Conservation (phyloP, 441 rosid species). For the Croton laevigatus region DNA sequence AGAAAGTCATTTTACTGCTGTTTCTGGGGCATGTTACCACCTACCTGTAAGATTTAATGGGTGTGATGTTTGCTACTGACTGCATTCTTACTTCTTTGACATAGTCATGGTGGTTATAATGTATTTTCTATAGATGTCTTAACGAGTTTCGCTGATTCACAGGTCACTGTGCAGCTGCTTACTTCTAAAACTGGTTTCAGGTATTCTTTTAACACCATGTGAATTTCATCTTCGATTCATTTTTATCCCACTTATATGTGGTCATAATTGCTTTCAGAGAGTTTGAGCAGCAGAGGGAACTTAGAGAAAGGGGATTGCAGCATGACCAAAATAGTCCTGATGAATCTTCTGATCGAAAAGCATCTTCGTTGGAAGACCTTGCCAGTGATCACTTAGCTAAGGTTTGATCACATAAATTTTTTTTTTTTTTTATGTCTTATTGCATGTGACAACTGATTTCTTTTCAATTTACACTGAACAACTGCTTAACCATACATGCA, state of each 20-base stretch:
- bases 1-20: conserved; percentile 8
- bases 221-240: conserved; percentile 19
- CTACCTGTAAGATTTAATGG: not conserved
- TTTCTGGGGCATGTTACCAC: conserved; percentile 3
- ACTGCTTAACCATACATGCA: not conserved
- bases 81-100: conserved; percentile 11
- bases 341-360: conserved; percentile 55
- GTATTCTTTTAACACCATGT: conserved; percentile 33
- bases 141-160: conserved; percentile 25
- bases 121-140: conserved; percentile 2
- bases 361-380: conserved; percentile 56
- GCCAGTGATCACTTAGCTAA: conserved; percentile 53
- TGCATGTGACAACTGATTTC: not conserved
- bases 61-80: not conserved
- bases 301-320: conserved; percentile 79
- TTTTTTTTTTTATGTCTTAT: not conserved
- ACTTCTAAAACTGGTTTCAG: conserved; percentile 98
- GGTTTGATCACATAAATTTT: conserved; percentile 30
- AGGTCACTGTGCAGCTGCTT: conserved; percentile 95
- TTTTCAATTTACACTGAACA: not conserved
- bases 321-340: conserved; percentile 61
- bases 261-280: conserved; percentile 53
- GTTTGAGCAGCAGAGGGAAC: conserved; percentile 98
- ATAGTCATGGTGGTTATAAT: conserved; percentile 6
- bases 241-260: conserved; percentile 20